phyloP scores from a whole-genome alignment of 208 protist genomes.

The Trypanosoma cruzi region DNA sequence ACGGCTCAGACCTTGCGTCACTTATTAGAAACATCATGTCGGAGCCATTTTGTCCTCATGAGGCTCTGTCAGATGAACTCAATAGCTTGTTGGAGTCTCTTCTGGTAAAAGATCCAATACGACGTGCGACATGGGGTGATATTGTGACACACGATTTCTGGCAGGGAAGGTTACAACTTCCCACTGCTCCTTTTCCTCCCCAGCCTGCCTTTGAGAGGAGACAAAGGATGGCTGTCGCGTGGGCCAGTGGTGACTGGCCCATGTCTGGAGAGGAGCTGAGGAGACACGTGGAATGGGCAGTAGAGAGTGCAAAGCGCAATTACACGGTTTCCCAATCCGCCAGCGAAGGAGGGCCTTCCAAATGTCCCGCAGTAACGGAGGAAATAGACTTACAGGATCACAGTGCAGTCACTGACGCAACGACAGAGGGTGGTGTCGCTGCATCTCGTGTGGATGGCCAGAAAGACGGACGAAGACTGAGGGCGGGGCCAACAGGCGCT shows the following conservation, averaged over 20 bases:
- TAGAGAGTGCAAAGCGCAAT: constrained; percentile 32
- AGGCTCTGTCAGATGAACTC: constrained; percentile 50
- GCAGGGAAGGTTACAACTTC: constrained; percentile 49
- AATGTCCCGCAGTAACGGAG: constrained; percentile 8
- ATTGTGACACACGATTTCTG: constrained; percentile 81
- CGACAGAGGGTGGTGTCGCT: background rate
- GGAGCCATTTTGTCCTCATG: constrained; percentile 31
- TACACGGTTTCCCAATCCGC: constrained; percentile 26
- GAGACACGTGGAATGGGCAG: constrained; percentile 23
- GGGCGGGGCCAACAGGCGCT: background rate
- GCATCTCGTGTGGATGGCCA: background rate
- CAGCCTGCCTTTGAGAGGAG: constrained; percentile 66
- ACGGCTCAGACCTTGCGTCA: constrained; percentile 85
- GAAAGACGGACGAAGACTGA: background rate
- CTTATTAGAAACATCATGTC: constrained; percentile 93
- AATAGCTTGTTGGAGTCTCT: constrained; percentile 67
- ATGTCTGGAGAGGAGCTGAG: constrained; percentile 8
- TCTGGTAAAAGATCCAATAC: constrained; percentile 83
- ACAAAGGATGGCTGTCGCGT: background rate
- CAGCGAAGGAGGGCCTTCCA: constrained; percentile 9
- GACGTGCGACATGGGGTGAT: constrained; percentile 79
- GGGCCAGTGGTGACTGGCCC: background rate
- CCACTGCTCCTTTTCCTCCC: constrained; percentile 35
- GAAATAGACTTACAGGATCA: constrained; percentile 26
- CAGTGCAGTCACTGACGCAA: background rate